phyloP scores from a whole-genome alignment of 2,329 filamentous ascomycete genomes.

The Neopestalotiopsis sp. region DNA sequence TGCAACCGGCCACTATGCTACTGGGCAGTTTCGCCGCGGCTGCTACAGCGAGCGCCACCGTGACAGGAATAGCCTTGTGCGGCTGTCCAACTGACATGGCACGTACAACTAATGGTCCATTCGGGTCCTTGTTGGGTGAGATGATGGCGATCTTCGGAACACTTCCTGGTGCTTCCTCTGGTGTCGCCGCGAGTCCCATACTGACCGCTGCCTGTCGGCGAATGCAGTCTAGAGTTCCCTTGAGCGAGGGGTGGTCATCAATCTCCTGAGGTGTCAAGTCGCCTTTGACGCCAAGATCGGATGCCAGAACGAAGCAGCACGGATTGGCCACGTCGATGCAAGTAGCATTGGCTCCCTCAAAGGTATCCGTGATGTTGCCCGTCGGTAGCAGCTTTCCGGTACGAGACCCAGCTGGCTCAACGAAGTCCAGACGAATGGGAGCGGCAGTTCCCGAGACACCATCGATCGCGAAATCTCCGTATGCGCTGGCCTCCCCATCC shows the following conservation, averaged over 20 bases:
- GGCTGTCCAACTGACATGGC: constrained; percentile 61
- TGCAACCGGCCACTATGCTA: constrained; percentile 40
- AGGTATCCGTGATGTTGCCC: constrained; percentile 54
- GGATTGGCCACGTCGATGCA: constrained; percentile 70
- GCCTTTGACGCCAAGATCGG: constrained; percentile 54
- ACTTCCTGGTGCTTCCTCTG: constrained; percentile 40
- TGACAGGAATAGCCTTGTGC: constrained; percentile 61
- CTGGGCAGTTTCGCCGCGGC: constrained; percentile 51
- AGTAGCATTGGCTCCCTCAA: constrained; percentile 56
- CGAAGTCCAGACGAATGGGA: constrained; percentile 63
- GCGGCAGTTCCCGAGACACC: constrained; percentile 65
- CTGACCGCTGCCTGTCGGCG: constrained; percentile 59
- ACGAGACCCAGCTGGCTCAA: constrained; percentile 66
- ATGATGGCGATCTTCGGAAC: constrained; percentile 70
- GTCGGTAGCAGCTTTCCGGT: constrained; percentile 67
- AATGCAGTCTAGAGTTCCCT: constrained; percentile 58
- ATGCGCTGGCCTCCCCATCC: constrained; percentile 49
- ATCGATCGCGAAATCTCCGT: constrained; percentile 65
- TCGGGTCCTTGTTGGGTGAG: constrained; percentile 42
- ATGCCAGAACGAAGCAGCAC: constrained; percentile 63
- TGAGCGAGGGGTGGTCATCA: constrained; percentile 47
- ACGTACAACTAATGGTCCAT: constrained; percentile 40
- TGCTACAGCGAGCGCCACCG: constrained; percentile 54
- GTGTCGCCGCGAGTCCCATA: constrained; percentile 65
- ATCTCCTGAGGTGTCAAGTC: constrained; percentile 60